Evolutionary conservation across 169 alveolate species (phyloP).

Genomic region (Cryptosporidium meleagridis): DNA sequence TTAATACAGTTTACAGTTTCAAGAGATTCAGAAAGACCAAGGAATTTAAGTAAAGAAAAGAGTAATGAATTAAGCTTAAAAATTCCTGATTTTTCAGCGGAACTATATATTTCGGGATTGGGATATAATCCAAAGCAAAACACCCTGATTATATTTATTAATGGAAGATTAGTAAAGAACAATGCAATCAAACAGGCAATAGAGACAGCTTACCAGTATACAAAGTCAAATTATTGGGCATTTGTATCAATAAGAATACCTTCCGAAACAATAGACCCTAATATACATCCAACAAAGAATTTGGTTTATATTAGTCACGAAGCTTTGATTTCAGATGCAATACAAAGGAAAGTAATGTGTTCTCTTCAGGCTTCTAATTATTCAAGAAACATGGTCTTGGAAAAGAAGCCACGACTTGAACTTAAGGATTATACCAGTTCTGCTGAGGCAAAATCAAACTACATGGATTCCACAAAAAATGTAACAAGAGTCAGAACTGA

Average conservation of each 20-base stretch:
- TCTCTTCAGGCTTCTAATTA: constrained; percentile 30
- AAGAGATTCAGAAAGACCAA: not conserved
- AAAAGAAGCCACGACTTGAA: constrained; percentile 34
- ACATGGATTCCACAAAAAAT: constrained; percentile 10
- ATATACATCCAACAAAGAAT: constrained; percentile 98
- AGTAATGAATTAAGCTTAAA: not conserved
- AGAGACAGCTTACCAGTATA: constrained; percentile 80
- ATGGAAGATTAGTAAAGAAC: constrained; percentile 93
- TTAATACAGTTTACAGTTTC: constrained; percentile 42
- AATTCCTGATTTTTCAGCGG: constrained; percentile 42
- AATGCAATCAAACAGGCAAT: constrained; percentile 84
- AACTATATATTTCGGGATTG: constrained; percentile 80
- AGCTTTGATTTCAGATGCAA: constrained; percentile 23
- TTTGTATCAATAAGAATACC: constrained; percentile 94
- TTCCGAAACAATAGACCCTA: constrained; percentile 94
- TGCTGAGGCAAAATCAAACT: not conserved
- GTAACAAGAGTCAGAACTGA: constrained; percentile 71
- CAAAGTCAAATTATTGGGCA: constrained; percentile 84
- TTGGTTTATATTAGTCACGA: constrained; percentile 80
- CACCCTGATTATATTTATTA: constrained; percentile 91
- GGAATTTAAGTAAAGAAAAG: not conserved
- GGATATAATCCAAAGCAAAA: constrained; percentile 85
- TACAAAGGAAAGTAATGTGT: constrained; percentile 31
- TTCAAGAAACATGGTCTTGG: constrained; percentile 43
- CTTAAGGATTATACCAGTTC: not conserved